These are phyloP conservation scores for Aspergillus leporis DNA, from an alignment of 495 filamentous ascomycete species.

Conservation along the genomic window DNA sequence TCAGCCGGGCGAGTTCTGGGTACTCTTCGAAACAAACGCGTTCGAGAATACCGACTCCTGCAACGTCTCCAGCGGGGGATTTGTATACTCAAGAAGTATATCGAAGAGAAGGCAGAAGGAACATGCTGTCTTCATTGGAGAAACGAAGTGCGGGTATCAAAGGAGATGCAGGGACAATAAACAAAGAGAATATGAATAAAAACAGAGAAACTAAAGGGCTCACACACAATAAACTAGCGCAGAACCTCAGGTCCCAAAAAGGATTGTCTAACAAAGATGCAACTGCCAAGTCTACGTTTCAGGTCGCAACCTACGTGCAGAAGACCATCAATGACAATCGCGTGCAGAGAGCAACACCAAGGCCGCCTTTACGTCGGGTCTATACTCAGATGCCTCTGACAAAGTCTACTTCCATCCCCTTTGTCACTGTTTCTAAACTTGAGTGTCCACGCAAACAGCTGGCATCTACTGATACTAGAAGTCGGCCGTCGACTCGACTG, in stretches of 20 bases:
- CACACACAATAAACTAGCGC: not conserved
- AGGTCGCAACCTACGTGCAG: not conserved
- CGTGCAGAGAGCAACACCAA: not conserved
- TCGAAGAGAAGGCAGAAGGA: slow-evolving; percentile 20
- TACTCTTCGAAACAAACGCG: not conserved
- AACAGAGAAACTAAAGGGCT: not conserved
- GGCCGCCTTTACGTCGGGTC: not conserved
- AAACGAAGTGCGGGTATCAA: slow-evolving; percentile 1
- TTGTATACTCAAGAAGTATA: slow-evolving; percentile 20
- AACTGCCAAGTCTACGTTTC: not conserved
- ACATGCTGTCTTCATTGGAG: slow-evolving; percentile 14
- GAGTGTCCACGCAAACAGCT: not conserved
- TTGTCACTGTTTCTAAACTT: not conserved
- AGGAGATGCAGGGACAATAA: not conserved
- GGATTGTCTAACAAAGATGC: not conserved
- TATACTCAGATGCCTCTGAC: not conserved
- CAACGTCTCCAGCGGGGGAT: slow-evolving; percentile 9
- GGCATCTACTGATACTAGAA: not conserved
- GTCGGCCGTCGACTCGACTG: not conserved
- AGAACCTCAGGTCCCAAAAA: not conserved
- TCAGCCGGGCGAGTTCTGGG: not conserved
- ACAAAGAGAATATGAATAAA: not conserved
- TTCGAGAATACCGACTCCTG: slow-evolving; percentile 24
- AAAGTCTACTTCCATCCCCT: not conserved
- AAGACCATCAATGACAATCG: not conserved